Base-by-base conservation (phyloP, 2,329 filamentous ascomycete genomes). In the Hypoxylon sp. region DNA sequence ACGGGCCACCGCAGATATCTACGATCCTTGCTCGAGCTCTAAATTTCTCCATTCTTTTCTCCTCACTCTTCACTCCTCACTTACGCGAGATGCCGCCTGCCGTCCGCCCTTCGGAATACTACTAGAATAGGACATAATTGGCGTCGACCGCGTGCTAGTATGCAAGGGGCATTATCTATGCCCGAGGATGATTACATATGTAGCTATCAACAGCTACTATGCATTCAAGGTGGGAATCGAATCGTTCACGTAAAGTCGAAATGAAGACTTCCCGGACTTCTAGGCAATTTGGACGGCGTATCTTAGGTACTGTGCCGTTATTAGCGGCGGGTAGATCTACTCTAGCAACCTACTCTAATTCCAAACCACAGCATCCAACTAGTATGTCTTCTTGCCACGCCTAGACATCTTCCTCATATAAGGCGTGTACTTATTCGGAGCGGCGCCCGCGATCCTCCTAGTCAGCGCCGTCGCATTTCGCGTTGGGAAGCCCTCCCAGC, bases 401-500 rank as follows among this genome's bases (percentile, higher is more conserved):
- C 22, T 56, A 11, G 56, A 57, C 54, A 56, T 68, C 39, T 20
- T 58, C 39, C 17, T 58, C 57, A 22, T 37, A n/a, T 54, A 28
- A 20, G 56, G 24, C 7, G 28, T 52, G 24, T 60, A 61, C 39
- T 61, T 68, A 49, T 28, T 58, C 0, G 55, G 20, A 4, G 39
- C 24, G 6, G 39, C 24, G 11, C 47, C 24, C 20, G 34, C 6
- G 10, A 37, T 17, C 20, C 54, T 63, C 39, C 43, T 49, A 5
- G 47, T 58, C 43, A 65, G 19, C 28, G 65, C 56, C 6, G 65
- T 68, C 46, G 56, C 63, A 24, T 68, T 72, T 39, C 77, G 72
- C 49, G 70, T 55, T 1, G 80, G 80, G 61, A 84, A 80, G 3
- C 78, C 77, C 7, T 80, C 74, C 62, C 83, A 82, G 55, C 79